Percentiles rank a stretch among this genome's conserved stretches.
phyloP scores from a whole-genome alignment of 495 filamentous ascomycete species.

The Penicillium subrubescens region DNA sequence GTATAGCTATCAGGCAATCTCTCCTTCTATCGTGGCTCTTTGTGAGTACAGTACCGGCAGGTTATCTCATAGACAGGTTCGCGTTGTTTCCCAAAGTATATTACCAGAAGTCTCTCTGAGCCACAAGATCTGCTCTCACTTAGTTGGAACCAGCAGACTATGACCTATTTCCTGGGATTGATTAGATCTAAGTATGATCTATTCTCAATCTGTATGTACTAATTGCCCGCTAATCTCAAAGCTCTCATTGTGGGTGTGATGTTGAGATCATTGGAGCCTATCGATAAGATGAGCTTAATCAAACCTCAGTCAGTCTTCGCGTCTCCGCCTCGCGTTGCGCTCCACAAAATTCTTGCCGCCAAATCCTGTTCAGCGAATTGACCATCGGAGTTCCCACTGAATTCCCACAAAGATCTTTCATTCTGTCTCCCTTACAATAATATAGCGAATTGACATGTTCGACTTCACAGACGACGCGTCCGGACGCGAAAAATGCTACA shows the following conservation, averaged over 20 bases:
- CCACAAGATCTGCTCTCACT: background rate
- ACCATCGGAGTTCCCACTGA: background rate
- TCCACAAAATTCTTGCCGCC: slow-evolving; percentile 6
- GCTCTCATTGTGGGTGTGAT: slow-evolving; percentile 7
- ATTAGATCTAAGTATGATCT: background rate
- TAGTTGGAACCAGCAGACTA: background rate
- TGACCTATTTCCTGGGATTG: background rate
- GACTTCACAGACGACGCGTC: slow-evolving; percentile 56
- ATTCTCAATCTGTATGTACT: background rate
- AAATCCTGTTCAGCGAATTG: background rate
- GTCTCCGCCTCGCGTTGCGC: slow-evolving; percentile 5
- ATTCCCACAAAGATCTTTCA: background rate
- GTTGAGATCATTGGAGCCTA: slow-evolving; percentile 20
- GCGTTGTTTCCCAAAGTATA: too few relatives aligned
- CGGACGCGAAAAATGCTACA: slow-evolving; percentile 71
- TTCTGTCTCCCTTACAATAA: background rate
- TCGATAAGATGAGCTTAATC: slow-evolving; percentile 35
- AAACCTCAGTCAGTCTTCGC: slow-evolving; percentile 16
- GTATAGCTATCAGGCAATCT: too few relatives aligned
- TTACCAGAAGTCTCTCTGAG: too few relatives aligned
- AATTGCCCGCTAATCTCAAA: background rate
- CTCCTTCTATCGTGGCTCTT: too few relatives aligned
- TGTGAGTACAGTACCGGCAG: too few relatives aligned
- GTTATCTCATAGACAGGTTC: too few relatives aligned
- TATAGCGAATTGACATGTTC: slow-evolving; percentile 49